These are phyloP conservation scores for Flueggea neowawraea DNA, from an alignment of 441 rosid species.

Conservation along the genomic window DNA sequence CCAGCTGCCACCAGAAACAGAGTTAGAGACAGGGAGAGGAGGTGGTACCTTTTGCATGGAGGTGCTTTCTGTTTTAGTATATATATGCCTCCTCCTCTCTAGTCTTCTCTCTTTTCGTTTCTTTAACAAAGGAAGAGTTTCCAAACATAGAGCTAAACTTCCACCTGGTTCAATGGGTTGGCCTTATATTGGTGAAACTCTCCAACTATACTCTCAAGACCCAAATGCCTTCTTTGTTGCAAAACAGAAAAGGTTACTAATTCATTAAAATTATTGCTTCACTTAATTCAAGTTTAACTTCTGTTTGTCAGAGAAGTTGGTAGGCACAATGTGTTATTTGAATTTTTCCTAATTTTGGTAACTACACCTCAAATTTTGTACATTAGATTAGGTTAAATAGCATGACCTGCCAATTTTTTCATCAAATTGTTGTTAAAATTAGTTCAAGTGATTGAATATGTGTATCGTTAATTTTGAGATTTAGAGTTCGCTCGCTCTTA, in stretches of 20 bases:
- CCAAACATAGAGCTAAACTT: constrained; percentile 32
- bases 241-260: constrained; percentile 57
- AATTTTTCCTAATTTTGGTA: too few relatives aligned
- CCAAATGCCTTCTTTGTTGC: constrained; percentile 73
- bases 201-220: constrained; percentile 77
- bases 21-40: constrained; percentile 1
- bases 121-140: constrained; percentile 9
- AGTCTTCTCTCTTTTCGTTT: constrained; percentile 28
- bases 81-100: constrained; percentile 30
- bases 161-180: constrained; percentile 95
- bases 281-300: too few relatives aligned
- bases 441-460: too few relatives aligned
- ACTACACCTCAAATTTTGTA: too few relatives aligned
- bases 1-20: background rate
- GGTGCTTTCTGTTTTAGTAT: constrained; percentile 14
- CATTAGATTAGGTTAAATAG: too few relatives aligned
- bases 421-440: too few relatives aligned
- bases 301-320: too few relatives aligned
- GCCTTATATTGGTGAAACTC: constrained; percentile 88
- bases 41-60: constrained; percentile 29
- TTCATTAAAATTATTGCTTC: too few relatives aligned
- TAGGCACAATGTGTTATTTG: too few relatives aligned
- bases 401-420: too few relatives aligned
- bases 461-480: background rate
- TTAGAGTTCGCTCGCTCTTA: background rate